A percentile compares a stretch with the other conserved stretches of the same genome.
These are phyloP conservation scores for Tetrahymena thermophila DNA, from an alignment of 73 alveolate species.

Conservation along the genomic window DNA sequence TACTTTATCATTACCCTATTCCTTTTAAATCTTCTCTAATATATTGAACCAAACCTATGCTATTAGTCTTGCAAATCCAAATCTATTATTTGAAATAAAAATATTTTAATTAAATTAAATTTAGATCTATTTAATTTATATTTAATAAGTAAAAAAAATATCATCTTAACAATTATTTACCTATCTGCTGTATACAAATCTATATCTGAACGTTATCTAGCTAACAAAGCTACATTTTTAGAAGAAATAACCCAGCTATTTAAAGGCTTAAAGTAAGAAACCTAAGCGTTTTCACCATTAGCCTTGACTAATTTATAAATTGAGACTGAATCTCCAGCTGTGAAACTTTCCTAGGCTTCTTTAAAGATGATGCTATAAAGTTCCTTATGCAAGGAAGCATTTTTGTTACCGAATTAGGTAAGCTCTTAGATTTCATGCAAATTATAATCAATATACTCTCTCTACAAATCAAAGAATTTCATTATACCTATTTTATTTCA, in stretches of 20 bases:
- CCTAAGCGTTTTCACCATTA: conserved; percentile 92
- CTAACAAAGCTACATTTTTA: conserved; percentile 77
- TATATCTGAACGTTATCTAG: conserved; percentile 62
- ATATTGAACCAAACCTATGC: conserved; percentile 86
- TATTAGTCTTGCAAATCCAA: conserved; percentile 73
- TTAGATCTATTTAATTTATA: too few relatives aligned
- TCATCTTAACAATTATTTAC: background rate
- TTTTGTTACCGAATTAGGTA: background rate
- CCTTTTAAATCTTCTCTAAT: conserved; percentile 47
- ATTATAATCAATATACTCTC: conserved; percentile 32
- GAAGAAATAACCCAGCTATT: conserved; percentile 86
- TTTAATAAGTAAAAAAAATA: too few relatives aligned
- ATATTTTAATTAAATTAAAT: background rate
- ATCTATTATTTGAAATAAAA: conserved; percentile 54
- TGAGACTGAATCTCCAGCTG: conserved; percentile 51
- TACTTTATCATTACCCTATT: conserved; percentile 29
- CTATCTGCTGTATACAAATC: conserved; percentile 16
- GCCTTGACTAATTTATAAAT: conserved; percentile 83
- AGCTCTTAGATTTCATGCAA: conserved; percentile 3
- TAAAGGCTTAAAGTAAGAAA: conserved; percentile 59
- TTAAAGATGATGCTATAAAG: conserved; percentile 24
- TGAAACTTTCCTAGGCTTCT: conserved; percentile 25
- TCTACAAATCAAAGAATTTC: conserved; percentile 60
- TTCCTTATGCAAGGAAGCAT: conserved; percentile 7
- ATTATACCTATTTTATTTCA: conserved; percentile 56